phyloP scores from a whole-genome alignment of 305 asterid species.

The Euphrasia arctica region DNA sequence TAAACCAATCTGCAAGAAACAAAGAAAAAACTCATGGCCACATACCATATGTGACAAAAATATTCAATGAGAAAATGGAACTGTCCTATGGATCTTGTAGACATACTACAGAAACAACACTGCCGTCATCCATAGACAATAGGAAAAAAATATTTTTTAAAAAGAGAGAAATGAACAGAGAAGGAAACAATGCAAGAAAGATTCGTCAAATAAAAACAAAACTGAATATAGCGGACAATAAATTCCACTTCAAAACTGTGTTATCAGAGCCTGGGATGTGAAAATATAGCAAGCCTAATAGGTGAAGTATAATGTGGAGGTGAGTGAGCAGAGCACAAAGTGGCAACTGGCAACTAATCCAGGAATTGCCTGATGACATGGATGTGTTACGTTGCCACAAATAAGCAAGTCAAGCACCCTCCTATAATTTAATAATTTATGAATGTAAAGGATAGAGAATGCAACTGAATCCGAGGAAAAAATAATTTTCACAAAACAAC shows the following conservation, averaged over 20 bases:
- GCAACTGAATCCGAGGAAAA: too few relatives aligned
- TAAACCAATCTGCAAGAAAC: constrained; percentile 66
- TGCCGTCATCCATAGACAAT: background rate
- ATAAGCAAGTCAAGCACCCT: too few relatives aligned
- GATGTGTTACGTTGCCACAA: background rate
- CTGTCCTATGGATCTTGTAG: background rate
- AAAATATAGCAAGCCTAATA: background rate
- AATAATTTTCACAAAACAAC: background rate
- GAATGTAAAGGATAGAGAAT: too few relatives aligned
- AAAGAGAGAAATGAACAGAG: background rate
- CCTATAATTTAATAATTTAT: too few relatives aligned
- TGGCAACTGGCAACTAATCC: background rate
- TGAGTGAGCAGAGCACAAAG: background rate
- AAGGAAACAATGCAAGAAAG: background rate
- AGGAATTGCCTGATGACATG: background rate
- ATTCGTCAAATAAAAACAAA: background rate
- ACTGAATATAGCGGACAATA: background rate
- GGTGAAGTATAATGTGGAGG: background rate
- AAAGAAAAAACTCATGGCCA: constrained; percentile 19
- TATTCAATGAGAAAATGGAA: background rate
- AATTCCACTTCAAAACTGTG: too few relatives aligned
- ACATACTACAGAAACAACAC: background rate
- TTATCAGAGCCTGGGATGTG: background rate
- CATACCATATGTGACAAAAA: background rate
- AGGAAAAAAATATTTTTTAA: background rate